Conservation (phyloP, 371 early-diverging fungal species). For the Mortierella sp. region DNA sequence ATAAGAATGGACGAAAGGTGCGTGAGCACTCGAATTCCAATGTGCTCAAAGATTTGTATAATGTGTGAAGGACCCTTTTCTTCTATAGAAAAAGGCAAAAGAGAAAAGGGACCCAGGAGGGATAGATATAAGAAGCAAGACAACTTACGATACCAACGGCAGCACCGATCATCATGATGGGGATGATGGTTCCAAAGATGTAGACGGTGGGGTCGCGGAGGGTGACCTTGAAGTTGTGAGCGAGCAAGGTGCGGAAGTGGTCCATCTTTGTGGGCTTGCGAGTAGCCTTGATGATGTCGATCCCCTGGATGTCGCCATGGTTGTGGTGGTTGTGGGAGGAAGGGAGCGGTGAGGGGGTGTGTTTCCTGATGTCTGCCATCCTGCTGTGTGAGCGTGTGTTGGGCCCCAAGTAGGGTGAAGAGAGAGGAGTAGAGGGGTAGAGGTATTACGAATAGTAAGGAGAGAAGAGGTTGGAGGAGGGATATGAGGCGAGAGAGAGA, state of each 20-base stretch:
- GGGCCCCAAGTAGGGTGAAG: neutral
- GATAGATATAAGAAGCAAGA: neutral
- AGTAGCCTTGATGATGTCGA: conserved; percentile 52
- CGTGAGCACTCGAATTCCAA: neutral
- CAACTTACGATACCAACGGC: conserved; percentile 56
- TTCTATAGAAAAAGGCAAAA: neutral
- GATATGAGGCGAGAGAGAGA: neutral
- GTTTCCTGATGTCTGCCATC: conserved; percentile 13
- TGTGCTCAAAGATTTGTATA: neutral
- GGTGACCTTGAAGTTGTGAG: conserved; percentile 38
- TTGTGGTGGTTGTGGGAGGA: conserved; percentile 1
- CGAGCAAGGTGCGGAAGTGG: conserved; percentile 39
- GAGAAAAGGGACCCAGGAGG: neutral
- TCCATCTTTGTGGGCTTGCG: conserved; percentile 45
- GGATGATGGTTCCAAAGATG: conserved; percentile 45
- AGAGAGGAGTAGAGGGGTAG: neutral
- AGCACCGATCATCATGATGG: conserved; percentile 49
- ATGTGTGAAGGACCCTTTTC: neutral
- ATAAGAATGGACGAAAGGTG: neutral
- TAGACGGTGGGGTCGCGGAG: conserved; percentile 28
- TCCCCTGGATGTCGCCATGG: conserved; percentile 28
- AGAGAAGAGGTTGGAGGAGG: neutral
- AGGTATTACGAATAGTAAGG: neutral
- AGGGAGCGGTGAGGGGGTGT: conserved; percentile 6
- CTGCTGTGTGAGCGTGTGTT: neutral